phyloP scores from a whole-genome alignment of 139 green algal genomes.

The Microglena sp. region DNA sequence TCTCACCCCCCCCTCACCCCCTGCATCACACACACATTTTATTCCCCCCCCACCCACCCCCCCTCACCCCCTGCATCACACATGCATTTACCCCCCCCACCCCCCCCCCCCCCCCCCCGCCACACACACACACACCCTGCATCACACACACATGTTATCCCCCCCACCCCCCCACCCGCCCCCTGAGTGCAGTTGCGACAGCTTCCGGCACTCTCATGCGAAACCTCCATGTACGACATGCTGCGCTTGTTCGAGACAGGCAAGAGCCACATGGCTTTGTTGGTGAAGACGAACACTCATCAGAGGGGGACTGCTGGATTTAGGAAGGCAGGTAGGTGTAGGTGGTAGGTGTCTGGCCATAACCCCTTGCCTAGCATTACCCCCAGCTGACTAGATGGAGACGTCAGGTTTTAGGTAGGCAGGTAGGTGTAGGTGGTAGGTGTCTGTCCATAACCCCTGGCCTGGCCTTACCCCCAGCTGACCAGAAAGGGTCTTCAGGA shows the following conservation, averaged over 20 bases:
- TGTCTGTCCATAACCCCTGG: no score
- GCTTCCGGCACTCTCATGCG: slow-evolving; percentile 31
- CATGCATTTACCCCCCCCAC: not conserved
- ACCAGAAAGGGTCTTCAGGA: no score
- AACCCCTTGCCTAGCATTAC: no score
- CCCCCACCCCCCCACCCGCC: slow-evolving; percentile 12
- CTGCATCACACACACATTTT: not conserved
- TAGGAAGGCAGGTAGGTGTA: not conserved
- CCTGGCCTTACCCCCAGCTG: no score
- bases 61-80: not conserved
- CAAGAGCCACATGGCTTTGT: slow-evolving; percentile 77
- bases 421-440: no score
- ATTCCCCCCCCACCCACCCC: not conserved
- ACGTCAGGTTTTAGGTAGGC: no score
- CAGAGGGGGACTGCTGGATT: no score
- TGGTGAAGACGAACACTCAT: slow-evolving; percentile 46
- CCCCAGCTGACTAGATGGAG: no score
- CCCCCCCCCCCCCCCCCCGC: no score
- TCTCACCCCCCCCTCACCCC: no score
- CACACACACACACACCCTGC: not conserved
- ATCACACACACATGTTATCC: slow-evolving; percentile 19
- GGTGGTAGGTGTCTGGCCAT: not conserved
- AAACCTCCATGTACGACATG: slow-evolving; percentile 77
- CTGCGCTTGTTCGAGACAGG: slow-evolving; percentile 85
- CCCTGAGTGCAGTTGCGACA: slow-evolving; percentile 19